Evolutionary conservation across 805 yeast genomes (phyloP), one percentile per base, ranked within the genome.

Genomic region (Lachancea waltii): DNA sequence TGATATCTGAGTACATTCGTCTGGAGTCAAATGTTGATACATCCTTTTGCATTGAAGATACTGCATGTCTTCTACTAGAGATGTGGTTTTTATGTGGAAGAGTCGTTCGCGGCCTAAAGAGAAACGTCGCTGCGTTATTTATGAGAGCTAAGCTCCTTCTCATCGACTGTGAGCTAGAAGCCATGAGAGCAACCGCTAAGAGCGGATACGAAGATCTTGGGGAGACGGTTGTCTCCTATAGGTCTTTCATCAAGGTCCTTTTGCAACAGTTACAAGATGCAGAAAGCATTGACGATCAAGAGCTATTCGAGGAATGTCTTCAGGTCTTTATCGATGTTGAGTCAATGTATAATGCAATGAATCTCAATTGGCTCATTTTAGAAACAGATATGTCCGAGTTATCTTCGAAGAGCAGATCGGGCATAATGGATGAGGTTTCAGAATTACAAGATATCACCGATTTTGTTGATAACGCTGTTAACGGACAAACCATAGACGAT

Each of bases 281-380:
- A 3, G 71, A 77, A 6, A 68, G 67, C 5, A 54, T 62, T 11
- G 72, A 73, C 23, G 83, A 81, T 49, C 67, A 70, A 14, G 70
- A 73, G 29, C 73, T 73, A 9, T 76, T 78, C 40, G 71, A 75
- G 60, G 86, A 81, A 51, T 80, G 85, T 47, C 65, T 81, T 38
- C 75, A 77, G 0, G 79, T 79, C 21, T 75, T 81, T 20, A 69
- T 70, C 42, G 87, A 81, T 47, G 79, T 81, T 60, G 87, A 81
- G 50, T 72, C 77, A 47, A 81, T 81, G 86, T 81, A 78, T 54
- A 80, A 77, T 32, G 70, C 76, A 0, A 67, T 73, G 60, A 63
- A 70, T 36, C 50, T 60, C 43, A 56, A 56, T 40, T 62, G 62
- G 53, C 49, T 62, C 38, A 38, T 60, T 13, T 43, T 45, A 10